Percentiles rank a stretch among this genome's conserved stretches.
Conservation (phyloP, 2,329 filamentous ascomycete species). For the Rhytidhysteron rufulum region DNA sequence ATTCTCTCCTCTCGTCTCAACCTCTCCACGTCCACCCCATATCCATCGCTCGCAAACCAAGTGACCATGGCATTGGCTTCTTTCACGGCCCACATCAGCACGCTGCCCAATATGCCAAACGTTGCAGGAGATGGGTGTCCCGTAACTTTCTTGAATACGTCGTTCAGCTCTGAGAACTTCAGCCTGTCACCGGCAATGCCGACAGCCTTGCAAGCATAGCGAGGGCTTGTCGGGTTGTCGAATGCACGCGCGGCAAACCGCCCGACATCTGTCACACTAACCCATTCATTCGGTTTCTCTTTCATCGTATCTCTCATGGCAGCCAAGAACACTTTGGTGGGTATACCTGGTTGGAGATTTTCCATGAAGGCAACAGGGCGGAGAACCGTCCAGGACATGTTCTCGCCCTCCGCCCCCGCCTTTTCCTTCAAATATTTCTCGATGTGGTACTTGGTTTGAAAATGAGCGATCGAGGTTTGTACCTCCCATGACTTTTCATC, state of each 20-base stretch:
- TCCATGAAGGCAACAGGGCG: constrained; percentile 63
- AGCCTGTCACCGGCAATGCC: constrained; percentile 53
- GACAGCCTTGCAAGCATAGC: constrained; percentile 43
- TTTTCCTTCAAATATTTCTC: constrained; percentile 57
- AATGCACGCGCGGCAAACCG: constrained; percentile 50
- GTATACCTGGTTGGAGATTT: constrained; percentile 48
- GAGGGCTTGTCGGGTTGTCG: constrained; percentile 33
- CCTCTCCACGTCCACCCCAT: constrained; percentile 42
- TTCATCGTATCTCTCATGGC: constrained; percentile 40
- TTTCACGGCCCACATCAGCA: constrained; percentile 40
- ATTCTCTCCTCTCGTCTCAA: constrained; percentile 42
- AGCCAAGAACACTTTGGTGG: constrained; percentile 48
- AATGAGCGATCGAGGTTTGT: constrained; percentile 53
- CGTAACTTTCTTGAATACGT: constrained; percentile 45
- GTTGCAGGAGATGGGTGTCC: constrained; percentile 43
- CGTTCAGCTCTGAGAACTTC: constrained; percentile 43
- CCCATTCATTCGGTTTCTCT: constrained; percentile 40
- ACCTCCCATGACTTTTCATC: constrained; percentile 49
- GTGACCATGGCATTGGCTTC: constrained; percentile 47
- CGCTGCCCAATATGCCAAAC: constrained; percentile 38
- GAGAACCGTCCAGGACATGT: constrained; percentile 60
- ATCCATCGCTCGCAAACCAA: constrained; percentile 51
- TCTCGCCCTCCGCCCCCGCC: constrained; percentile 36
- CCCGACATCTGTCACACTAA: constrained; percentile 48
- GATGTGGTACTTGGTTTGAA: constrained; percentile 58